phyloP scores from a whole-genome alignment of 345 rosid species.

The Boechera stricta region DNA sequence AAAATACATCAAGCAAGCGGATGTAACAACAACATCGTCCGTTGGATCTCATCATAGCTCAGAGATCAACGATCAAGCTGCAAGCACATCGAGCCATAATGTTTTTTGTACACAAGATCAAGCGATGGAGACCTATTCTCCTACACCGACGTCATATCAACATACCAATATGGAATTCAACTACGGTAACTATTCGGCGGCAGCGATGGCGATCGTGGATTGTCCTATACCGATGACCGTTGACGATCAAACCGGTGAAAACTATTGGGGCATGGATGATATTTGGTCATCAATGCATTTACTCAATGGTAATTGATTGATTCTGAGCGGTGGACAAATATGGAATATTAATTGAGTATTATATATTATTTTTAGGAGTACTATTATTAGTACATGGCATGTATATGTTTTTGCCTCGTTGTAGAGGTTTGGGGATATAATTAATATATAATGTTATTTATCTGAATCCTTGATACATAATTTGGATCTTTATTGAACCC shows the following conservation, averaged over 20 bases:
- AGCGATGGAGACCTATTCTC: constrained; percentile 56
- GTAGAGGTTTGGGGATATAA: constrained; percentile 43
- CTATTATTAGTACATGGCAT: constrained; percentile 40
- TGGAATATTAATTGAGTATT: constrained; percentile 38
- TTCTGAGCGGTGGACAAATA: background rate
- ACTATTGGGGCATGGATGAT: constrained; percentile 90
- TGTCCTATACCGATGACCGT: constrained; percentile 39
- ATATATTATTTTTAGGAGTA: constrained; percentile 38
- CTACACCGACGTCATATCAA: constrained; percentile 53
- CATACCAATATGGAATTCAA: constrained; percentile 39
- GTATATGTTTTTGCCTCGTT: constrained; percentile 48
- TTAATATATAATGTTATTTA: constrained; percentile 19
- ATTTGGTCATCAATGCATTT: constrained; percentile 78
- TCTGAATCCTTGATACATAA: constrained; percentile 29
- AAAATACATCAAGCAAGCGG: constrained; percentile 77
- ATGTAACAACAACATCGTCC: constrained; percentile 42
- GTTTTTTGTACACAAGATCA: constrained; percentile 51
- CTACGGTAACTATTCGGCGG: constrained; percentile 36
- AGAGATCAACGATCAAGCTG: constrained; percentile 52
- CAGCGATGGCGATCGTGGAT: constrained; percentile 23
- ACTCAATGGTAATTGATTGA: constrained; percentile 52
- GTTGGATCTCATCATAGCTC: constrained; percentile 51
- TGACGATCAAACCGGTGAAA: constrained; percentile 58
- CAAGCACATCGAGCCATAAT: constrained; percentile 53
- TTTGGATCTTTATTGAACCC: constrained; percentile 12